Evolutionary conservation across 441 rosid genomes (phyloP).

Genomic region (Metrosideros polymorpha): DNA sequence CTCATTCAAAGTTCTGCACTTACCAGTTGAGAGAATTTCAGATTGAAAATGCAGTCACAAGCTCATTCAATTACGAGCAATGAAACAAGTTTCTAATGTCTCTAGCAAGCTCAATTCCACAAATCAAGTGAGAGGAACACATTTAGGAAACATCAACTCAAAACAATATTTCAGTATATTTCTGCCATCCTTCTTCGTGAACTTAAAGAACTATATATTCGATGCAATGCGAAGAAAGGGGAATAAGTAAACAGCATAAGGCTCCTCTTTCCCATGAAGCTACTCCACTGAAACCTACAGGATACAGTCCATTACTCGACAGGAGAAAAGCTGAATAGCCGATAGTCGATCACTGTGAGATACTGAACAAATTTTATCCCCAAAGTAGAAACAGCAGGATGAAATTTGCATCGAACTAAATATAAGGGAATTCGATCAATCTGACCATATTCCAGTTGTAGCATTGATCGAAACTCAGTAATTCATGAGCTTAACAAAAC

Average conservation of each 20-base stretch:
- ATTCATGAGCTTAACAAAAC: neutral
- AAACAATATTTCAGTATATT: neutral
- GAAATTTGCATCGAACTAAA: neutral
- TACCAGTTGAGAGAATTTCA: neutral
- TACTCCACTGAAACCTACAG: neutral
- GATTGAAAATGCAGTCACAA: neutral
- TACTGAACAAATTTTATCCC: neutral
- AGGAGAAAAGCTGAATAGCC: neutral
- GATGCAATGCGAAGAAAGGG: neutral
- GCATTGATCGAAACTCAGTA: neutral
- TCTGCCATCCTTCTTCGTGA: neutral
- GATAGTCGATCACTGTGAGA: neutral
- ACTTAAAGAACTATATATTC: neutral
- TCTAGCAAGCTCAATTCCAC: neutral
- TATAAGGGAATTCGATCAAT: neutral
- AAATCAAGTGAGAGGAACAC: neutral
- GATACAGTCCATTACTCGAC: neutral
- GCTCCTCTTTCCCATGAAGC: neutral
- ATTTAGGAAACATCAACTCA: neutral
- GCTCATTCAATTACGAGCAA: neutral
- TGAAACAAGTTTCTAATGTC: neutral
- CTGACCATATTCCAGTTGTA: neutral
- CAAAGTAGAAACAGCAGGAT: fast-evolving
- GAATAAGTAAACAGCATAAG: neutral
- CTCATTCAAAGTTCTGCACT: neutral